phyloP scores from a whole-genome alignment of 441 rosid genomes.

The Jatropha podagrica region DNA sequence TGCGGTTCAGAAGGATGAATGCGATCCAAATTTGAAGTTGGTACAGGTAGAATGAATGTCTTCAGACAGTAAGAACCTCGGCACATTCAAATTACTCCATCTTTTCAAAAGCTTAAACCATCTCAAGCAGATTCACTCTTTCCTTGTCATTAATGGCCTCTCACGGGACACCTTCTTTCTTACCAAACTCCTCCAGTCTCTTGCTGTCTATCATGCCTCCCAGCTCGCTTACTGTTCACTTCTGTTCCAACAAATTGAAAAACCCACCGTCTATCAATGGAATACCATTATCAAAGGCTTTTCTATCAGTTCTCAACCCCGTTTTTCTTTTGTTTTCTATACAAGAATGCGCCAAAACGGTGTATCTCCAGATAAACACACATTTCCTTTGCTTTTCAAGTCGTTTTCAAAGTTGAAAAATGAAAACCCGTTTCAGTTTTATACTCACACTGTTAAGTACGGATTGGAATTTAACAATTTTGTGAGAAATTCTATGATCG shows the following conservation, averaged over 20 bases:
- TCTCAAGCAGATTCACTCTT: constrained; percentile 24
- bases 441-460: constrained; percentile 29
- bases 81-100: neutral
- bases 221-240: neutral
- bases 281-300: constrained; percentile 32
- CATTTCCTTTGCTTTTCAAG: constrained; percentile 38
- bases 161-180: constrained; percentile 6
- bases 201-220: neutral
- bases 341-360: constrained; percentile 27
- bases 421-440: constrained; percentile 30
- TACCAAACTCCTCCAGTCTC: neutral
- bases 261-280: constrained; percentile 24
- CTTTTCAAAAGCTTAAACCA: constrained; percentile 7
- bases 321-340: constrained; percentile 27
- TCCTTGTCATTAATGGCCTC: constrained; percentile 21
- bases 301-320: constrained; percentile 27
- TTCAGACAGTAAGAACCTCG: neutral
- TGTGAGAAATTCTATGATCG: constrained; percentile 59
- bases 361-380: constrained; percentile 25
- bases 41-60: constrained; percentile 5
- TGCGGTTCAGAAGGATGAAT: too few species aligned
- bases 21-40: neutral
- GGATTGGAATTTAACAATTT: constrained; percentile 41
- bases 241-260: neutral
- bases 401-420: constrained; percentile 25